These are phyloP conservation scores for Geotrichum reessii DNA, from an alignment of 1,139 yeast species.

Conservation along the genomic window DNA sequence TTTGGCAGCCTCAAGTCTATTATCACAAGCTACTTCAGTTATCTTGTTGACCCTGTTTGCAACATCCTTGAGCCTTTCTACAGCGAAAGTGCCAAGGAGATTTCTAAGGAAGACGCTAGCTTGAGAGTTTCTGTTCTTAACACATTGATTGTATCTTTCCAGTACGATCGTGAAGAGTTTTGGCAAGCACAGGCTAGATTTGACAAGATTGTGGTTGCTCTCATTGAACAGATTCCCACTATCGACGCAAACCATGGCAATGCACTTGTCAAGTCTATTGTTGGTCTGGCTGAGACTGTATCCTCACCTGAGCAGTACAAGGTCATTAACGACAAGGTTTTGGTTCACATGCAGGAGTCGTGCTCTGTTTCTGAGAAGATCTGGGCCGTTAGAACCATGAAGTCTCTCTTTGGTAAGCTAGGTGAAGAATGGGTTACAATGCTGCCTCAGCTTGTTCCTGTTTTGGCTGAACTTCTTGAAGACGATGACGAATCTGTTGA, in stretches of 20 bases:
- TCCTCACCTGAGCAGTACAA: conserved; percentile 76
- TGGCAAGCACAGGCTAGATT: conserved; percentile 89
- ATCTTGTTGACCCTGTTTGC: conserved; percentile 68
- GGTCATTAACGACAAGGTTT: conserved; percentile 50
- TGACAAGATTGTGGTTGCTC: conserved; percentile 56
- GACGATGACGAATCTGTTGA: conserved; percentile 95
- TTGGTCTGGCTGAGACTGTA: conserved; percentile 67
- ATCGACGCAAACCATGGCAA: conserved; percentile 56
- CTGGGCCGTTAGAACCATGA: conserved; percentile 78
- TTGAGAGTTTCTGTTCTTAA: conserved; percentile 66
- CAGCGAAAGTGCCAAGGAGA: conserved; percentile 12
- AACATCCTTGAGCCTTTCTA: conserved; percentile 40
- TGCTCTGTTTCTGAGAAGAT: conserved; percentile 52
- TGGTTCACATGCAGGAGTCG: conserved; percentile 50
- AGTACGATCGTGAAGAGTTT: conserved; percentile 85
- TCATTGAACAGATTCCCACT: conserved; percentile 59
- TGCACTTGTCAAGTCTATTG: conserved; percentile 71
- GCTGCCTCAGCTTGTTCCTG: conserved; percentile 91
- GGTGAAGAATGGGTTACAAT: conserved; percentile 92
- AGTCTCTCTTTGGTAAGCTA: conserved; percentile 77
- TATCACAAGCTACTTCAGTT: conserved; percentile 82
- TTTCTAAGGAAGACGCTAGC: conserved; percentile 38
- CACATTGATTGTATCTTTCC: conserved; percentile 72
- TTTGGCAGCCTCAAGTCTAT: conserved; percentile 82
- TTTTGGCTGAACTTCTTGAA: conserved; percentile 89